A percentile compares a stretch with the other conserved stretches of the same genome.
Conservation (phyloP, 2,329 filamentous ascomycete genomes). For the Verticillium nonalfalfae region DNA sequence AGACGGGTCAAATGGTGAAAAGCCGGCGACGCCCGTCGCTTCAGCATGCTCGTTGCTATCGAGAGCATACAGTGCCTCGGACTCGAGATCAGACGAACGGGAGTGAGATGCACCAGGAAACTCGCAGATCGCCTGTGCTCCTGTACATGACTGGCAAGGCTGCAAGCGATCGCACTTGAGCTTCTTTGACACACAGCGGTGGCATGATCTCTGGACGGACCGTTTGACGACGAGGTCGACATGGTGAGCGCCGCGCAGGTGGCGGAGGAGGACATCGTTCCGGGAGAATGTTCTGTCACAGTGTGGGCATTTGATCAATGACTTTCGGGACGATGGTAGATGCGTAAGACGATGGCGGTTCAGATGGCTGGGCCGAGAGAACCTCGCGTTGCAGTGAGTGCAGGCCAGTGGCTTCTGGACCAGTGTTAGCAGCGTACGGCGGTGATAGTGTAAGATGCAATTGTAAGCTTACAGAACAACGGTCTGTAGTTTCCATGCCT, state of each 20-base stretch:
- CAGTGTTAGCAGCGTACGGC: background rate
- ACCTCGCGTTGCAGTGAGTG: constrained; percentile 14
- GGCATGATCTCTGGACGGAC: constrained; percentile 17
- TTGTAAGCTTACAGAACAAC: no score
- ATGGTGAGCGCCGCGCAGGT: constrained; percentile 17
- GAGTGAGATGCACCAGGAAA: constrained; percentile 3
- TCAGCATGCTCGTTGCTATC: background rate
- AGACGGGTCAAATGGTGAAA: background rate
- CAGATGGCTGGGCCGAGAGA: constrained; percentile 18
- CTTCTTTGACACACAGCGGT: constrained; percentile 19
- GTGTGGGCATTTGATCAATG: constrained; percentile 12
- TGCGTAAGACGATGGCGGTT: constrained; percentile 20
- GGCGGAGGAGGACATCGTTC: constrained; percentile 20
- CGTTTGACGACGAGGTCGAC: constrained; percentile 9
- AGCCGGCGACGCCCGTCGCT: background rate
- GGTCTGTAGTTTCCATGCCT: no score
- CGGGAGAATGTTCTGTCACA: constrained; percentile 17
- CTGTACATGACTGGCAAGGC: constrained; percentile 16
- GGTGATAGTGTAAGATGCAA: background rate
- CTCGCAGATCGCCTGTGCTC: constrained; percentile 7
- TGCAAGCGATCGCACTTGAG: constrained; percentile 16
- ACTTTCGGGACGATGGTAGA: constrained; percentile 14
- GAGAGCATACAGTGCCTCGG: background rate
- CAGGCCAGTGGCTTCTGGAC: constrained; percentile 8
- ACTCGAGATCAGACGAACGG: background rate